Evolutionary conservation across 2,329 filamentous ascomycete genomes (phyloP), one percentile per base, ranked within the genome.

Genomic region (Monosporascus sp.): DNA sequence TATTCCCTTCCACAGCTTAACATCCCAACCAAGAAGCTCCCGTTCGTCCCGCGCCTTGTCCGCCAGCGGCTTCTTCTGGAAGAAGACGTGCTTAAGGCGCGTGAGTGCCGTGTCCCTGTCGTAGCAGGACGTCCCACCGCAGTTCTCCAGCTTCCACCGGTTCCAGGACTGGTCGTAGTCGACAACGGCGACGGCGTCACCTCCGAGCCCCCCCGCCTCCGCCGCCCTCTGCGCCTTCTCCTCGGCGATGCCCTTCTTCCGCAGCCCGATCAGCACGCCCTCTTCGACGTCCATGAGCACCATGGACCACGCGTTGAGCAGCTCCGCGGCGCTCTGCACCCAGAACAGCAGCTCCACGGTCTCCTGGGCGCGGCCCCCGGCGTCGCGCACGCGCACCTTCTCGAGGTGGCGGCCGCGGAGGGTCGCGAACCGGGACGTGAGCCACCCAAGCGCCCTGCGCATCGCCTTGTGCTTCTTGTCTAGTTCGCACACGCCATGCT

Each of bases 111-210:
- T 22, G 14, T 40, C 22, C 11, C 9, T 35, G 20, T 52, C 51
- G 45, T 55, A 65, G 50, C 63, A 64, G 24, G 55, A 56, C 20
- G 63, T 63, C 9, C 44, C 55, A 26, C 60, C 60, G 47, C 62
- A 65, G 49, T 64, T 64, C 14, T 58, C 48, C 1, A 9, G 1
- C 53, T 62, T 64, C 63, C 63, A 64, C 37, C n/a, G 31, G 2
- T 50, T 37, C 59, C 59, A 65, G 14, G 50, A 59, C 2, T 5
- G 15, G 4, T 56, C 47, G 15, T 46, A 37, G 28, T 51, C 37
- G 26, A 24, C 9, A 5, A 3, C 40, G 11, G 40, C 22, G 40
- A 9, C 40, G 22, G 22, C 40, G 11, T 20, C 18, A 9, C 22
- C 9, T 14, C 22, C 40, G 18, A 4, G 7, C 37, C 43, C 37